Base-by-base conservation (phyloP, 106 monocot species). In the Chionographis japonica region DNA sequence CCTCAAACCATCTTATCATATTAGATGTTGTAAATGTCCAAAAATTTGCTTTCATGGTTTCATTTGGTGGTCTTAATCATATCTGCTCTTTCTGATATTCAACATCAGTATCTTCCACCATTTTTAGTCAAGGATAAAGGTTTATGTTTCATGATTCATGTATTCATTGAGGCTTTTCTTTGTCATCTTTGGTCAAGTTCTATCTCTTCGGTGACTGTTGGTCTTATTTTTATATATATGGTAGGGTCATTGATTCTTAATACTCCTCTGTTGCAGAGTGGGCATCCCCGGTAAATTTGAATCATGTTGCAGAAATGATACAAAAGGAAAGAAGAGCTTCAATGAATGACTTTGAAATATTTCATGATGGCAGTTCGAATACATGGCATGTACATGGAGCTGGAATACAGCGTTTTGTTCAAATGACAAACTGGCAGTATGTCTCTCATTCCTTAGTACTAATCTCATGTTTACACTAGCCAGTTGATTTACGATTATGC, bases 391-490 rank as follows among this genome's bases (percentile, higher is more conserved):
- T 98, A 18, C 63, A 68, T 73, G 93, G 98, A 76, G 87, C 83
- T 71, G 98, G 98, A 78, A 79, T 98, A 57, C 83, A 93, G 50
- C 89, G 98, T 6, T 98, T 98, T 83, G 93, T 90, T 75, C 98
- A 98, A 63, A 98, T 98, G 98, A 93, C 98, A 52, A 98, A 98
- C 59, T 98, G 93, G 98, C 84, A 87, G 98, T 97, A 87, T 64
- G 84, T 65, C 20, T 65, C 67, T 53, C 65, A 7, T 61, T 67
- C n/a, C 19, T 58, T 65, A 9, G 53, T 52, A 35, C 8, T 9
- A 10, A 20, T 16, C 27, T 12, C 8, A 35, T 14, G 11, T 10
- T 39, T 65, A 18, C 46, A 46, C 5, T 46, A 46, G 9, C 46
- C 46, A 27, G 27, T 36, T 67, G 52, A 49, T 49, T 27, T 20